phyloP scores from a whole-genome alignment of 129 eudicot species.

The Centaurea solstitialis region DNA sequence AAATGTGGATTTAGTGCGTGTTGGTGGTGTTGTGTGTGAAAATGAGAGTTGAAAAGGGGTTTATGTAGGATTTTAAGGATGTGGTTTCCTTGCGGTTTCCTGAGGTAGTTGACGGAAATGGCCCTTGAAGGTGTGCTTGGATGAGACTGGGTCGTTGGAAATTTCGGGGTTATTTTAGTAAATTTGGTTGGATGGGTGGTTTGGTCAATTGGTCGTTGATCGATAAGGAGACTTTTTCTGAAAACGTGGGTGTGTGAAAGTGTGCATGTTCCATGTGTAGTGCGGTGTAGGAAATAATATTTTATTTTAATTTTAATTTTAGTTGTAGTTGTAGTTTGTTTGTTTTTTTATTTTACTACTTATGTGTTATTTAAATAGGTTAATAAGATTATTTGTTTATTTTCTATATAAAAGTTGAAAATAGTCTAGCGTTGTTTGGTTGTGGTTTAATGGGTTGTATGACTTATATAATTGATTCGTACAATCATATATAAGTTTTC shows the following conservation, averaged over 20 bases:
- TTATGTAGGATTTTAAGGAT: neutral
- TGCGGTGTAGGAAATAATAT: neutral
- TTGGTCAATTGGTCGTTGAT: neutral
- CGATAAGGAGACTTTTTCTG: neutral
- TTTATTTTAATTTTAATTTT: no score
- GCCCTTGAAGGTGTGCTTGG: neutral
- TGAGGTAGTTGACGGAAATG: slow-evolving; percentile 1
- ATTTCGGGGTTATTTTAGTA: slow-evolving; percentile 2
- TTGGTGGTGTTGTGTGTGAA: neutral
- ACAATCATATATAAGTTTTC: no score
- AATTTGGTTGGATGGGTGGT: neutral
- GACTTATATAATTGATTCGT: no score
- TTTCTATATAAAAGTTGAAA: no score
- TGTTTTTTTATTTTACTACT: no score
- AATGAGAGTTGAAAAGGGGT: slow-evolving; percentile 8
- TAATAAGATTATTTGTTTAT: no score
- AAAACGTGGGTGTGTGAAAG: neutral
- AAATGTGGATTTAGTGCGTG: neutral
- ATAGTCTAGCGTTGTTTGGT: no score
- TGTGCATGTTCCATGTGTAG: neutral
- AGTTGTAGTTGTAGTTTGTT: no score
- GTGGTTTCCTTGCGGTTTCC: slow-evolving; percentile 18
- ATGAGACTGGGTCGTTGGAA: neutral
- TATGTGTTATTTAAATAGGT: no score
- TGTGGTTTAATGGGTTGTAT: no score